Conservation (phyloP, 2,329 filamentous ascomycete species). For the Stagonosporopsis cucurbitacearum region DNA sequence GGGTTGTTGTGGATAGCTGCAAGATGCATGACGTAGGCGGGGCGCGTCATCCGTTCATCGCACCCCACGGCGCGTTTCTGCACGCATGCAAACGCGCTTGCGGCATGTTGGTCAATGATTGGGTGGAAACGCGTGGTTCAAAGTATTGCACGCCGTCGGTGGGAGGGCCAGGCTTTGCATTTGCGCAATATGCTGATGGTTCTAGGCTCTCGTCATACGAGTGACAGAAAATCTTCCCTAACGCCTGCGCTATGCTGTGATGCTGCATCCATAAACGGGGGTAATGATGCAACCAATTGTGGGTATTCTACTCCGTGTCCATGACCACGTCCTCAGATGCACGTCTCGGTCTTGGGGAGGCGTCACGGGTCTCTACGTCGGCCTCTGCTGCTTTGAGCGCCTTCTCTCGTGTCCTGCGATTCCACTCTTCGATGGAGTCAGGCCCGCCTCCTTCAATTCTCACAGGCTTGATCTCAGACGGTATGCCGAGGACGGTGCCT, state of each 20-base stretch:
- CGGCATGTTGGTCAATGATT: constrained; percentile 9
- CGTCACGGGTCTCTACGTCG: constrained; percentile 31
- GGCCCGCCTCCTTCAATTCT: constrained; percentile 79
- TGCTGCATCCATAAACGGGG: too few species aligned
- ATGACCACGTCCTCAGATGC: constrained; percentile 35
- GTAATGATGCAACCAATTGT: constrained; percentile 12
- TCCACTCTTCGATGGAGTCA: constrained; percentile 72
- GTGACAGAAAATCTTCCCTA: constrained; percentile 12
- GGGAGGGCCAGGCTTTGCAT: constrained; percentile 7
- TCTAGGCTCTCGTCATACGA: neutral
- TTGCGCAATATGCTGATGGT: constrained; percentile 15
- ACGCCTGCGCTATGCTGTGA: constrained; percentile 48
- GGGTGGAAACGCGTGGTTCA: constrained; percentile 17
- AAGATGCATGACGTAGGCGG: constrained; percentile 41
- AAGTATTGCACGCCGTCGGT: constrained; percentile 1
- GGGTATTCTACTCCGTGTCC: constrained; percentile 31
- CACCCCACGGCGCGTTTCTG: constrained; percentile 22
- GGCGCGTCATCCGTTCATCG: constrained; percentile 32
- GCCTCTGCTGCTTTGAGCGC: constrained; percentile 34
- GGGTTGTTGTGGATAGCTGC: constrained; percentile 5
- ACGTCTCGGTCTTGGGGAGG: constrained; percentile 24
- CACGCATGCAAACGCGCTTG: constrained; percentile 16
- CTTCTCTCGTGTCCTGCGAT: constrained; percentile 40
- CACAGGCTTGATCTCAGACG: constrained; percentile 72
- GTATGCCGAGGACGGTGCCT: constrained; percentile 80